These are phyloP conservation scores for Neurospora sp. DNA, from an alignment of 495 filamentous ascomycete species.

Conservation along the genomic window DNA sequence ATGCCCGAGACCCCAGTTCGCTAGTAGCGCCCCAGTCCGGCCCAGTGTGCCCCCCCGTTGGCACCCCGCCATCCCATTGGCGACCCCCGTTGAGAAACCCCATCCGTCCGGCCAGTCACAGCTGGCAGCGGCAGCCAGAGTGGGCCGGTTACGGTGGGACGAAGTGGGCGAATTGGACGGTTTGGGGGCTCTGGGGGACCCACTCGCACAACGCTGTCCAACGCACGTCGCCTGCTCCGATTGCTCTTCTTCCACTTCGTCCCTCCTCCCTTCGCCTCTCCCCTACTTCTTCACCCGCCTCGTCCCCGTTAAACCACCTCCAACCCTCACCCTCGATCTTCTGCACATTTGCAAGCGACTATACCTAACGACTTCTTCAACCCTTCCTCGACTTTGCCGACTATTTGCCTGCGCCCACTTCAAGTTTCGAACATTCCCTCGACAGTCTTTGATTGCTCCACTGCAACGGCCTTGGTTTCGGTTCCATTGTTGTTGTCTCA, in stretches of 20 bases:
- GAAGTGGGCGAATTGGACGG: not conserved
- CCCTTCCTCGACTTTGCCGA: not conserved
- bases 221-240: conserved; percentile 29
- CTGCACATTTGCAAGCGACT: not conserved
- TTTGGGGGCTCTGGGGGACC: not conserved
- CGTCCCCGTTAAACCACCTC: conserved; percentile 17
- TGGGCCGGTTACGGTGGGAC: not conserved
- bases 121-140: not conserved
- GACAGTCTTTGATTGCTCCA: not conserved
- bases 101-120: not conserved
- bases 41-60: not conserved
- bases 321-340: not conserved
- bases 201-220: conserved; percentile 17
- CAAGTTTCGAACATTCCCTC: conserved; percentile 1
- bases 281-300: conserved; percentile 20
- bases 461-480: conserved; percentile 5
- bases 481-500: conserved; percentile 26
- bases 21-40: conserved; percentile 21
- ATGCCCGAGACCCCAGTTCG: conserved; percentile 16
- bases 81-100: not conserved
- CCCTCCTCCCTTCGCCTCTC: conserved; percentile 24
- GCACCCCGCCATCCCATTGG: not conserved
- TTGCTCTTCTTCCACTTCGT: conserved; percentile 19
- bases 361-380: not conserved
- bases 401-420: not conserved